phyloP scores from a whole-genome alignment of 75 land plant species.

The Pseudotsuga menziesii region DNA sequence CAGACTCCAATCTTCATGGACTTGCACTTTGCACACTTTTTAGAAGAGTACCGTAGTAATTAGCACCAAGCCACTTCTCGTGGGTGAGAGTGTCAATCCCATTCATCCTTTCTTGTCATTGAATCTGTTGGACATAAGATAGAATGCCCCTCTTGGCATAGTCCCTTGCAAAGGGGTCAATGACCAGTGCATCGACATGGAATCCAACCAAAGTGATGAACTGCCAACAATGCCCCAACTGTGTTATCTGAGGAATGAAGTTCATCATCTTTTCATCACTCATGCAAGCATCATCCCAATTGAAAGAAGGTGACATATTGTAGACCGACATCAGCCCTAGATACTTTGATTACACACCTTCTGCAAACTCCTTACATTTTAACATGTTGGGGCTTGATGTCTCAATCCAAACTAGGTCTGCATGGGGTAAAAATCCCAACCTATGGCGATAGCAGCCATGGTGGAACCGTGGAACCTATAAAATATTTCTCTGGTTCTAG shows the following conservation, averaged over 20 bases:
- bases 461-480: conserved; percentile 70
- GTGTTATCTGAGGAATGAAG: conserved; percentile 79
- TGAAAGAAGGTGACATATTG: conserved; percentile 83
- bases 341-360: conserved; percentile 52
- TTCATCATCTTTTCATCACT: conserved; percentile 67
- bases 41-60: conserved; percentile 62
- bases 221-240: conserved; percentile 85
- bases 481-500: conserved; percentile 68
- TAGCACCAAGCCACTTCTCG: conserved; percentile 97
- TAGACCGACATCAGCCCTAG: conserved; percentile 84
- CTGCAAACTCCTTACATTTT: conserved; percentile 67
- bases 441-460: conserved; percentile 56
- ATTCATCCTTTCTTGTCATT: conserved; percentile 75
- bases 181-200: conserved; percentile 75
- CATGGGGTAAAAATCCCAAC: conserved; percentile 61
- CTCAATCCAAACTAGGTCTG: conserved; percentile 86
- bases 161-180: conserved; percentile 77
- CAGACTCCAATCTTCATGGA: too few species aligned
- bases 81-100: conserved; percentile 88
- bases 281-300: conserved; percentile 95
- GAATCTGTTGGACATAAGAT: conserved; percentile 90
- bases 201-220: conserved; percentile 93
- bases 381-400: conserved; percentile 67
- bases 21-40: conserved; percentile 88
- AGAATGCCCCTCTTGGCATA: conserved; percentile 80